Base-by-base conservation (phyloP, 257 asterid species). In the Cinchona pubescens region DNA sequence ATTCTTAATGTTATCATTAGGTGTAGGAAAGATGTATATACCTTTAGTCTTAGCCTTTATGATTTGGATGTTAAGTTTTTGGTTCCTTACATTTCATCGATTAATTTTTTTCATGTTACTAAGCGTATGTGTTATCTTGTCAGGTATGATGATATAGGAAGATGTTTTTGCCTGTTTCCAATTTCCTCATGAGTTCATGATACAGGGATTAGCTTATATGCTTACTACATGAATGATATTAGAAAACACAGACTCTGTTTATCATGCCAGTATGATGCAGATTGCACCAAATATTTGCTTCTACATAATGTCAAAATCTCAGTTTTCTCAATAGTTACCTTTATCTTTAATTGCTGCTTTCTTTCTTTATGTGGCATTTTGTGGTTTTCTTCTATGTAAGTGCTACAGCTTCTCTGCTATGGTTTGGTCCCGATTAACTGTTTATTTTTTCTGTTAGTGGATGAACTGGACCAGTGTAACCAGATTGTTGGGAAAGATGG, bases 381-480 rank as follows among this genome's bases (percentile, higher is more conserved):
- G 32, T 77, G 7, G 23, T 70, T 23, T 46, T 45, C 30, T 25
- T 32, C 4, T 48, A 66, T 23, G 30, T 29, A 25, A 62, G 49
- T 5, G 38, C 16, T 27, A 19, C 53, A 6, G 49, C 74, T 34
- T 30, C 25, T 34, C 59, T 76, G 63, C 71, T 51, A 12, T 51
- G 59, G 21, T 51, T 51, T 51, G n/a, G n/a, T n/a, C n/a, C n/a
- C n/a, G n/a, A n/a, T n/a, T n/a, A n/a, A n/a, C n/a, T n/a, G n/a
- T n/a, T n/a, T n/a, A n/a, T n/a, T 61, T 80, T 76, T 38, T 69
- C 72, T 71, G 64, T 56, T 88, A 95, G 99, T 95, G 84, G 98
- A 95, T 83, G 99, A 91, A 79, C 82, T 95, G 90, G 96, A 90
- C 78, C 89, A 88, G 69, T 95, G 99, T 88, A 87, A 88, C 79